Evolutionary conservation across 805 yeast genomes (phyloP).

Genomic region (Metschnikowia aberdeeniae): DNA sequence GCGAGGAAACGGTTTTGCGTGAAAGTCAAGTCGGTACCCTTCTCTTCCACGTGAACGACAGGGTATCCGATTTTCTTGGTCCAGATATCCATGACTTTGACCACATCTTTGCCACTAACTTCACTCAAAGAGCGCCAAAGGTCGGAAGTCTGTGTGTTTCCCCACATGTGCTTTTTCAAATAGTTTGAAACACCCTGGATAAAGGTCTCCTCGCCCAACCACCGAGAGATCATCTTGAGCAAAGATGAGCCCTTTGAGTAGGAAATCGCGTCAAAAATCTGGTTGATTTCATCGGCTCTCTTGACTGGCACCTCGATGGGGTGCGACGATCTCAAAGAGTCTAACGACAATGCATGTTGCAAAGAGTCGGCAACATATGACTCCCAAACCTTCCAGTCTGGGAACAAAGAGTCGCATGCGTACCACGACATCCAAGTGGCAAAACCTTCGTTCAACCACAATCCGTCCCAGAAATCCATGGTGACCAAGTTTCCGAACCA

Average conservation of each 20-base stretch:
- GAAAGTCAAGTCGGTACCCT: constrained; percentile 45
- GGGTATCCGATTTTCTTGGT: constrained; percentile 78
- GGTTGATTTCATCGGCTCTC: constrained; percentile 75
- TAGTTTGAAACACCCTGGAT: constrained; percentile 77
- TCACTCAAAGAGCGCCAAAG: constrained; percentile 71
- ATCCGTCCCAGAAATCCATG: constrained; percentile 91
- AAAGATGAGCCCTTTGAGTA: constrained; percentile 78
- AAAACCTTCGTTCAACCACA: constrained; percentile 86
- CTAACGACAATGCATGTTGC: constrained; percentile 71
- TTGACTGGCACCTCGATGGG: constrained; percentile 82
- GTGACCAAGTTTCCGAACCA: constrained; percentile 91
- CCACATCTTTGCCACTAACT: constrained; percentile 70
- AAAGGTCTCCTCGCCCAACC: constrained; percentile 75
- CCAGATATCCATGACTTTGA: constrained; percentile 74
- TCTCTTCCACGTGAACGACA: constrained; percentile 54
- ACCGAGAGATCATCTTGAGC: constrained; percentile 72
- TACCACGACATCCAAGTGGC: constrained; percentile 93
- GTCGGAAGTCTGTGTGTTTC: constrained; percentile 73
- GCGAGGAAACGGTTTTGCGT: constrained; percentile 72
- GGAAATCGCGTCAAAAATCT: constrained; percentile 81
- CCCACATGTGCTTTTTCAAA: constrained; percentile 70
- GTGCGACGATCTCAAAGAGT: constrained; percentile 77
- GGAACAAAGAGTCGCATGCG: constrained; percentile 69
- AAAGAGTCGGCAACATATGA: constrained; percentile 73
- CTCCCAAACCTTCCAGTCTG: constrained; percentile 87